phyloP scores from a whole-genome alignment of 1,139 yeast genomes.

The Wickerhamiella infanticola region DNA sequence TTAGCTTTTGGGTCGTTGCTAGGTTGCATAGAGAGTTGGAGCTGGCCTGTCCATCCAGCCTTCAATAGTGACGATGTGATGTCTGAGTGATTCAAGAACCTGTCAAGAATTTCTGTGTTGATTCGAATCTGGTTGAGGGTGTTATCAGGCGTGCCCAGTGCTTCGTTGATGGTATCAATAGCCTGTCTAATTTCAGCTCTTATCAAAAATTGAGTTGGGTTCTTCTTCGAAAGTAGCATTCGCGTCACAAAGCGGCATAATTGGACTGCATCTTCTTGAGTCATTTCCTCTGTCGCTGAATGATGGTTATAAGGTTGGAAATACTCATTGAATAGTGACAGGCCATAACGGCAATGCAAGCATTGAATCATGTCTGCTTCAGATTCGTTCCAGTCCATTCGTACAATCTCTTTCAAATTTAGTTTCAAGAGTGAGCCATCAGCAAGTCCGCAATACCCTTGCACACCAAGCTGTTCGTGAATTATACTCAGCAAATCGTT shows the following conservation, averaged over 20 bases:
- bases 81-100: slow-evolving; percentile 35
- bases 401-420: slow-evolving; percentile 39
- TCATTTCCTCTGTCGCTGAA: slow-evolving; percentile 33
- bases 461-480: slow-evolving; percentile 59
- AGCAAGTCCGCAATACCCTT: slow-evolving; percentile 53
- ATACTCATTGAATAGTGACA: slow-evolving; percentile 41
- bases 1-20: slow-evolving; percentile 24
- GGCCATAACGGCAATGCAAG: slow-evolving; percentile 62
- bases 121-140: slow-evolving; percentile 25
- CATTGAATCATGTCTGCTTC: slow-evolving; percentile 59
- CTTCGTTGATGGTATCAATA: slow-evolving; percentile 57
- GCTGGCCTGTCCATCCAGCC: slow-evolving; percentile 43
- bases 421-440: slow-evolving; percentile 47
- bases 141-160: slow-evolving; percentile 50
- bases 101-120: slow-evolving; percentile 30
- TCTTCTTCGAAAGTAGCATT: slow-evolving; percentile 40
- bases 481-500: slow-evolving; percentile 38
- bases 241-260: slow-evolving; percentile 49
- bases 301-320: slow-evolving; percentile 54
- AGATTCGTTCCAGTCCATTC: slow-evolving; percentile 29
- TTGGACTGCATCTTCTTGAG: slow-evolving; percentile 36
- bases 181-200: slow-evolving; percentile 58
- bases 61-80: slow-evolving; percentile 38
- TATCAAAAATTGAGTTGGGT: slow-evolving; percentile 36
- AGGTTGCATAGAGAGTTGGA: slow-evolving; percentile 27